phyloP scores from a whole-genome alignment of 768 basidiomycete species.

The Suillus plorans region DNA sequence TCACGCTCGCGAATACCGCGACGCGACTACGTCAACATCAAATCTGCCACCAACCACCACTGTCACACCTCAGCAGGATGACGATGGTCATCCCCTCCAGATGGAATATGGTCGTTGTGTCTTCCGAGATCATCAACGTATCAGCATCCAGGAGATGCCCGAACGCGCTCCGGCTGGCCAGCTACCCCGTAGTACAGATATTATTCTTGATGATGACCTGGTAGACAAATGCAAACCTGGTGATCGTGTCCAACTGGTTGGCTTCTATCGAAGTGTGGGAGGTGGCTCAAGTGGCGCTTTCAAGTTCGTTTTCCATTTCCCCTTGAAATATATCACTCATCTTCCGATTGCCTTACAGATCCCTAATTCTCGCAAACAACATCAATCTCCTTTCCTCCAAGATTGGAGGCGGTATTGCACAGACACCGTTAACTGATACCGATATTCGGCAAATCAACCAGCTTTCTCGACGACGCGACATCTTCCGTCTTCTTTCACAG shows the following conservation, averaged over 20 bases:
- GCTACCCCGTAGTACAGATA: conserved; percentile 92
- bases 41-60: conserved; percentile 84
- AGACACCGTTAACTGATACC: conserved; percentile 85
- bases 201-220: conserved; percentile 93
- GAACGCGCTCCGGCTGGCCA: conserved; percentile 98
- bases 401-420: conserved; percentile 92
- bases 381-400: conserved; percentile 94
- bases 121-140: conserved; percentile 95
- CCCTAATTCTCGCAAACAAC: conserved; percentile 91
- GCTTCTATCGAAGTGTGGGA: conserved; percentile 91
- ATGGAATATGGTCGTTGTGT: conserved; percentile 91
- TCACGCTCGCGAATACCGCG: conserved; percentile 88
- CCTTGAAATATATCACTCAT: conserved; percentile 15
- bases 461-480: conserved; percentile 81
- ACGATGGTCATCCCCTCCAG: conserved; percentile 81
- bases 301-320: conserved; percentile 55
- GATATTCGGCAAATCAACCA: conserved; percentile 98
- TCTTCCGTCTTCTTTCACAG: conserved; percentile 86
- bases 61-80: conserved; percentile 88
- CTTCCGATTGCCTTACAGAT: conserved; percentile 47
- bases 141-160: conserved; percentile 99
- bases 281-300: conserved; percentile 91
- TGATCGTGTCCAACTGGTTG: conserved; percentile 95
- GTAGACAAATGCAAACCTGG: conserved; percentile 98
- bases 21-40: conserved; percentile 85